Evolutionary conservation across 768 basidiomycete genomes (phyloP).

Genomic region (Ramaria rubella): DNA sequence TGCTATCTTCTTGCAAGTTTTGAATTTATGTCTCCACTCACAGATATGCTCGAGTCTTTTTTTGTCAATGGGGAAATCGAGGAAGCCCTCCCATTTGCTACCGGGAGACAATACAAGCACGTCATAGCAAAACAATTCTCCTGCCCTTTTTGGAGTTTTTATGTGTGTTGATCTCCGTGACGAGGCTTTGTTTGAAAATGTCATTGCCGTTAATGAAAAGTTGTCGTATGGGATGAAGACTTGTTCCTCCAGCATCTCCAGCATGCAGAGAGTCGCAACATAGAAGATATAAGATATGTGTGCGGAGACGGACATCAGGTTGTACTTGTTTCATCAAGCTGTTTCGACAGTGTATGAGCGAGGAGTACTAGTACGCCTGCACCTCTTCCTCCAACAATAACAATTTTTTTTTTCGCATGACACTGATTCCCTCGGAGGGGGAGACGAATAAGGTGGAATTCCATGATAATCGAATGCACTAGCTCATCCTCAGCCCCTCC

Average conservation of each 20-base stretch:
- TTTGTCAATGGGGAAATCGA: conserved; percentile 10
- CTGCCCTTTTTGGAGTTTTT: neutral
- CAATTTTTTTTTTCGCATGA: conserved; percentile 6
- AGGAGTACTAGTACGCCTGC: conserved; percentile 1
- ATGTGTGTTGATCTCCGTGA: neutral
- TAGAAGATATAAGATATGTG: conserved; percentile 1
- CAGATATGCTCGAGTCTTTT: conserved; percentile 4
- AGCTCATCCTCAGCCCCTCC: too few species aligned
- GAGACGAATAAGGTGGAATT: too few species aligned
- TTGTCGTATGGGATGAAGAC: conserved; percentile 8
- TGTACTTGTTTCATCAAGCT: neutral
- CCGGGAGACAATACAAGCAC: conserved; percentile 19
- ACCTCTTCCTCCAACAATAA: conserved; percentile 13
- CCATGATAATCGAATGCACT: too few species aligned
- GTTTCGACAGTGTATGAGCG: conserved; percentile 5
- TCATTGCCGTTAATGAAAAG: conserved; percentile 9
- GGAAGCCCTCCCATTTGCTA: conserved; percentile 10
- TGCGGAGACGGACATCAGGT: conserved; percentile 2
- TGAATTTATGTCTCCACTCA: conserved; percentile 13
- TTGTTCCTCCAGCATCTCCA: conserved; percentile 11
- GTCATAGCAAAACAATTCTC: conserved; percentile 13
- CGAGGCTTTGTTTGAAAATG: conserved; percentile 8
- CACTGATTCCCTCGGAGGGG: too few species aligned
- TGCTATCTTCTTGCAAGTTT: conserved; percentile 9
- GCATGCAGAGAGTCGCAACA: conserved; percentile 5